Percentiles rank a stretch among this genome's conserved stretches.
phyloP scores from a whole-genome alignment of 257 asterid genomes.

The Jacaranda mimosifolia region DNA sequence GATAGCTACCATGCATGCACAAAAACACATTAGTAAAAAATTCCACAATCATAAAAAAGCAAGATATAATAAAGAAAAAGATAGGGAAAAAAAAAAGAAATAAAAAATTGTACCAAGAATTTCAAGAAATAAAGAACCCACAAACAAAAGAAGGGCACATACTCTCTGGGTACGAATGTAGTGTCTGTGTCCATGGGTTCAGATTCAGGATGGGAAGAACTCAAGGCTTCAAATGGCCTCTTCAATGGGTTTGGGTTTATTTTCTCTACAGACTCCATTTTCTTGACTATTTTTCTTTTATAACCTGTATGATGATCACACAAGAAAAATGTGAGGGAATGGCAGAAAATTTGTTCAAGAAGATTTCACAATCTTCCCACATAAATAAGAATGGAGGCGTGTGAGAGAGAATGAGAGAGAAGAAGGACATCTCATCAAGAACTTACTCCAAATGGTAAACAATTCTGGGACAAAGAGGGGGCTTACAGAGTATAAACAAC shows the following conservation, averaged over 20 bases:
- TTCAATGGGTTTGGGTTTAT: conserved; percentile 50
- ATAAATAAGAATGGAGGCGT: conserved; percentile 12
- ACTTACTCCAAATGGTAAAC: background rate
- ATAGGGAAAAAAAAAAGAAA: background rate
- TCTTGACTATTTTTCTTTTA: background rate
- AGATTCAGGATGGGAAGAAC: conserved; percentile 34
- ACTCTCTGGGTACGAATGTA: conserved; percentile 58
- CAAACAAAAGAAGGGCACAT: conserved; percentile 32
- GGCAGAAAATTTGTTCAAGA: conserved; percentile 22
- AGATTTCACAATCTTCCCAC: conserved; percentile 31
- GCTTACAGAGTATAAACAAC: background rate
- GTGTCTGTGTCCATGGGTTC: conserved; percentile 48
- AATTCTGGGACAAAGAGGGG: background rate
- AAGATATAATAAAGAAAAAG: background rate
- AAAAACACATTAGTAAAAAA: conserved; percentile 27
- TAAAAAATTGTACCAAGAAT: background rate
- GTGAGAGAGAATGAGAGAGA: conserved; percentile 12
- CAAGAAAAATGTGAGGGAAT: conserved; percentile 15
- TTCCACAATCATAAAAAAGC: background rate
- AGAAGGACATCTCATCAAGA: background rate
- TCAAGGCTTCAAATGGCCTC: conserved; percentile 48
- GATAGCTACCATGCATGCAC: conserved; percentile 54
- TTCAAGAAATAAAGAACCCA: conserved; percentile 26
- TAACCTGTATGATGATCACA: conserved; percentile 31
- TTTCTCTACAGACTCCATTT: conserved; percentile 46